Percentiles rank a stretch among this genome's conserved stretches.
phyloP scores from a whole-genome alignment of 1,139 yeast species.

The Pichia inconspicua region DNA sequence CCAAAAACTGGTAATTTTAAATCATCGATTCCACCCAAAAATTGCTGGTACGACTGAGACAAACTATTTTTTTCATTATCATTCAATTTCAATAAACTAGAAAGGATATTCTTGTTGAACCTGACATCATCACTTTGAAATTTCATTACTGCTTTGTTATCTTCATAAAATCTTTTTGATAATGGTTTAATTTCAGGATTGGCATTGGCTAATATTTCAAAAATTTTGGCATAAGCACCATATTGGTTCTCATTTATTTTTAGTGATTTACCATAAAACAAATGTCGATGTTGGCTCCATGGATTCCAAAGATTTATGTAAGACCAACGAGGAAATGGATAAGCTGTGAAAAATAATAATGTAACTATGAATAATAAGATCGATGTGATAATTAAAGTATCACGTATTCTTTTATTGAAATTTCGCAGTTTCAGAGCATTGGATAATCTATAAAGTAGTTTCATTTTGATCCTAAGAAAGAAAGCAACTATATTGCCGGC shows the following conservation, averaged over 20 bases:
- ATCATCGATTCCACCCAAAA: slow-evolving; percentile 11
- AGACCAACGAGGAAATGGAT: not conserved
- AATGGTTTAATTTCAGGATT: slow-evolving; percentile 26
- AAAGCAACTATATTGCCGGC: not conserved
- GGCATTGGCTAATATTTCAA: slow-evolving; percentile 20
- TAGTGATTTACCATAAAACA: not conserved
- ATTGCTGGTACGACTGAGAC: slow-evolving; percentile 22
- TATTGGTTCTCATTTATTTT: slow-evolving; percentile 1
- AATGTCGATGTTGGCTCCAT: not conserved
- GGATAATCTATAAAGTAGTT: no score
- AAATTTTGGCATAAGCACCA: slow-evolving; percentile 14
- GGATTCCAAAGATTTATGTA: not conserved
- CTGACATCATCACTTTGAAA: slow-evolving; percentile 29
- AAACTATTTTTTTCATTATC: slow-evolving; percentile 19
- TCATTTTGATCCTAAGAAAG: no score
- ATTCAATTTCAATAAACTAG: slow-evolving; percentile 23
- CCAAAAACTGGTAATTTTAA: slow-evolving; percentile 20
- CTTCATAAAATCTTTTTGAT: slow-evolving; percentile 20
- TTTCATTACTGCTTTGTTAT: slow-evolving; percentile 26
- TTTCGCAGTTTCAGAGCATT: not conserved
- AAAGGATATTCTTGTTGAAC: slow-evolving; percentile 26
- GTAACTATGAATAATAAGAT: no score
- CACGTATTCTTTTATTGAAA: not conserved
- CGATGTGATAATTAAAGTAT: not conserved
- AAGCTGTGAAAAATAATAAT: not conserved